Evolutionary conservation across 2,329 filamentous ascomycete species (phyloP).

Genomic region (Daldinia eschscholtzii): DNA sequence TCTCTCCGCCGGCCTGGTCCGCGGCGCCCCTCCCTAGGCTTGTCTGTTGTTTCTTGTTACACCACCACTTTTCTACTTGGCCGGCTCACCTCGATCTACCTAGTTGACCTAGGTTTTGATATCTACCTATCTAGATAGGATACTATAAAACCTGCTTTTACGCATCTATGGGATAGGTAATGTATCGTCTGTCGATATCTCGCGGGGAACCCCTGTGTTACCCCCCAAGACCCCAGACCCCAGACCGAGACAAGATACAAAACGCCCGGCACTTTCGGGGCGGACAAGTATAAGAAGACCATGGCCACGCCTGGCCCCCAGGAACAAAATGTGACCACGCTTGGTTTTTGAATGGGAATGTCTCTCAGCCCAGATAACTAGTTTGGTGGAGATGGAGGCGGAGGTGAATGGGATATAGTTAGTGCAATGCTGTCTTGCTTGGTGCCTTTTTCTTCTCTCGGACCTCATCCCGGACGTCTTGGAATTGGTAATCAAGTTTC

Average conservation of each 20-base stretch:
- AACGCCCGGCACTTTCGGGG: slow-evolving; percentile 5
- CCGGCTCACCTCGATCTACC: too few species aligned
- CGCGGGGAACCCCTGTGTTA: background rate
- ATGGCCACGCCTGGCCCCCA: background rate
- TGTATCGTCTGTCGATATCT: background rate
- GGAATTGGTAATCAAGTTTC: background rate
- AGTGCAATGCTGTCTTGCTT: slow-evolving; percentile 8
- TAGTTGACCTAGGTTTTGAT: too few species aligned
- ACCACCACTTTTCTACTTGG: background rate
- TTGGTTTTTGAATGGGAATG: background rate
- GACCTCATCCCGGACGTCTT: background rate
- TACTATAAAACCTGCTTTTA: background rate
- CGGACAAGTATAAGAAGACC: slow-evolving; percentile 3
- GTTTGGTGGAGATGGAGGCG: background rate
- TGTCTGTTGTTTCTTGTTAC: background rate
- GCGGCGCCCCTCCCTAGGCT: background rate
- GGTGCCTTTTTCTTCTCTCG: slow-evolving; percentile 10
- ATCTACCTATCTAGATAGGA: too few species aligned
- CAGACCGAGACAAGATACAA: slow-evolving; percentile 10
- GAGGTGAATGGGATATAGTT: background rate
- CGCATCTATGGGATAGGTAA: too few species aligned
- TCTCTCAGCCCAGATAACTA: background rate
- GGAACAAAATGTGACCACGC: background rate
- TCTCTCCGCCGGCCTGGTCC: slow-evolving; percentile 3
- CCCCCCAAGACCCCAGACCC: too few species aligned